Base-by-base conservation (phyloP, 2,329 filamentous ascomycete species). In the Xylariaceae sp. region DNA sequence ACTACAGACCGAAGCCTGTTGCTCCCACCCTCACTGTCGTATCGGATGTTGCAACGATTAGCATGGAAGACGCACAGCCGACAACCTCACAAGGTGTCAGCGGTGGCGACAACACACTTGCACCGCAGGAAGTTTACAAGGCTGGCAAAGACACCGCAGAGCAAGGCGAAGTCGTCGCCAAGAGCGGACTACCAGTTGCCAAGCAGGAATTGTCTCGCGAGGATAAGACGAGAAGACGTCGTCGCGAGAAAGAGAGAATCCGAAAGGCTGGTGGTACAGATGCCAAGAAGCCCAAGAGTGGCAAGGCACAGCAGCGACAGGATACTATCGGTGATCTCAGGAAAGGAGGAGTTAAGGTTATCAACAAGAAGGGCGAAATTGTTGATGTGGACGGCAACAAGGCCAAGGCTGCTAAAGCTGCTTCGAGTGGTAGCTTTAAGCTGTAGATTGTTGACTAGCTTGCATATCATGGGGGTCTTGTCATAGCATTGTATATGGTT, bases 51-150 rank as follows among this genome's bases (percentile, higher is more conserved):
- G 89, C 91, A n/a, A 90, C 89, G 3, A 85, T 97, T 57, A 80
- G 82, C 58, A 95, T 97, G 87, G 94, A 99, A 73, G 94, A 99
- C 65, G 92, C 90, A 1, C 87, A 95, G 61, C 92, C 94, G 7
- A 86, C 87, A 14, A 89, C 86, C 1, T 87, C 88, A 39, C 84
- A 85, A 62, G 89, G 87, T 39, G 82, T 90, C 51, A 76, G 77
- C 12, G 82, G 82, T 47, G 80, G 78, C 41, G 75, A 82, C 56
- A 88, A 85, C 62, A 87, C 87, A 75, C 80, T 99, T 52, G 94
- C 94, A 41, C 94, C 94, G 2, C 94, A 97, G 66, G 94, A 99
- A 69, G 78, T 99, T 22, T 99, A 97, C 75, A 84, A 83, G 61
- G 83, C 89, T n/a, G 83, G 85, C 53, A 83, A 86, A 61, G 79